Evolutionary conservation across 108 stramenopile genomes (phyloP), one percentile per base, ranked within the genome.

Genomic region (Pseudonitzschia multiseries): DNA sequence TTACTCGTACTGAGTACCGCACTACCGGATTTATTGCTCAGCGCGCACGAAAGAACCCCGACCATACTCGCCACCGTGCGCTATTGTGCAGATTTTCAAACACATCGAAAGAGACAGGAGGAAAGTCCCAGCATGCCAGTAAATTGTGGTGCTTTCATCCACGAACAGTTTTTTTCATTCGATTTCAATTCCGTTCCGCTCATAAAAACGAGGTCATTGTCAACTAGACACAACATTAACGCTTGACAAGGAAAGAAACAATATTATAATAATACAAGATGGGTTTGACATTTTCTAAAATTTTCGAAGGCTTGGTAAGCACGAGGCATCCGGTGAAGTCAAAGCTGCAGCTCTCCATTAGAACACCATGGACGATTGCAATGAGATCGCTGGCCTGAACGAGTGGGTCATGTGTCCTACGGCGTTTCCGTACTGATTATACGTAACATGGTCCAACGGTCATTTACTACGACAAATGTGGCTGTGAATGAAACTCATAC

Each of bases 231-330:
- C 15, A 59, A 59, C n/a, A 27, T 26, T 29, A 56, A 13, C 54
- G n/a, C 54, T 56, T 20, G 54, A 12, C 12, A 26, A 26, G 17
- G 22, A 56, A 2, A 56, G 20, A 13, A 56, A 56, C 10, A 56
- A 26, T 20, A 40, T 40, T 36, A 62, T 40, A n/a, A 40, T 40
- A 62, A 62, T 40, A n/a, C 83, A 94, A 83, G 68, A 94, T 94
- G 93, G 93, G 93, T 80, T 83, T 94, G 65, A 89, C 93, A 41
- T 90, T 94, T 79, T 94, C 93, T 73, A 81, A 86, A 66, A 81
- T 94, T 59, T 94, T 86, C 81, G 93, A 94, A 86, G 88, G 93
- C 72, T 86, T 94, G 89, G 92, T 90, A 84, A 90, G 92, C 40
- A 52, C 43, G 10, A 33, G 31, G 40, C 20, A 68, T 36, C 17